Base-by-base conservation (phyloP, 2,329 filamentous ascomycete genomes). In the Fusarium continuum region DNA sequence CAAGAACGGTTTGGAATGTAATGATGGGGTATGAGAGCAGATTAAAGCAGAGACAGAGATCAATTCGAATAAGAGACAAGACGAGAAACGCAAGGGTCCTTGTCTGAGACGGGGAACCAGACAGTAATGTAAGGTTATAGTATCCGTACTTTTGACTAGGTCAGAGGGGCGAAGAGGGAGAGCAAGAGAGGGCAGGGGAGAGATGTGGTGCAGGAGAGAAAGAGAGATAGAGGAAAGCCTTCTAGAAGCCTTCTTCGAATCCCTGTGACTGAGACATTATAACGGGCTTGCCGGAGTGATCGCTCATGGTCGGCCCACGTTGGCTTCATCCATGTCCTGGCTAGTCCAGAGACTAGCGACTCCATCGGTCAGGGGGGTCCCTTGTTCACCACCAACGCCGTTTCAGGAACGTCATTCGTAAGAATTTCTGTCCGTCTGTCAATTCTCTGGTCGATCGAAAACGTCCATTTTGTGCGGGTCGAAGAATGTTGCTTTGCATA, bases 161-260 rank as follows among this genome's bases (percentile, higher is more conserved):
- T 32, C 40, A 38, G 60, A 63, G 47, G 46, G 55, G 60, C 23
- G 36, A 49, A 36, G 52, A 55, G 32, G 45, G 39, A 43, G 40
- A 32, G 55, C 49, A 29, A 52, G 38, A 25, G 44, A 35, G 36
- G 38, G 43, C 46, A 55, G 31, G 50, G 39, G 44, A 57, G 43
- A 54, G n/a, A n/a, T n/a, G 46, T 54, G 55, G 25, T 16, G 32
- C 11, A 39, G 40, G 38, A 51, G 46, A 36, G 29, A 36, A 56
- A 51, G 54, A 57, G 51, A 38, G 52, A 45, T 19, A 44, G 53
- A 48, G 32, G 45, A 56, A 47, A 35, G 46, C 50, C 72, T 73
- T 73, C 72, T 72, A 73, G 72, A 73, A 73, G 72, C 64, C 64
- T 69, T 74, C 64, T 36, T 67, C 53, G 65, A 70, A 71, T 65